phyloP scores from a whole-genome alignment of 225 moss, liverwort and hornwort species.

The Asterella californica region DNA sequence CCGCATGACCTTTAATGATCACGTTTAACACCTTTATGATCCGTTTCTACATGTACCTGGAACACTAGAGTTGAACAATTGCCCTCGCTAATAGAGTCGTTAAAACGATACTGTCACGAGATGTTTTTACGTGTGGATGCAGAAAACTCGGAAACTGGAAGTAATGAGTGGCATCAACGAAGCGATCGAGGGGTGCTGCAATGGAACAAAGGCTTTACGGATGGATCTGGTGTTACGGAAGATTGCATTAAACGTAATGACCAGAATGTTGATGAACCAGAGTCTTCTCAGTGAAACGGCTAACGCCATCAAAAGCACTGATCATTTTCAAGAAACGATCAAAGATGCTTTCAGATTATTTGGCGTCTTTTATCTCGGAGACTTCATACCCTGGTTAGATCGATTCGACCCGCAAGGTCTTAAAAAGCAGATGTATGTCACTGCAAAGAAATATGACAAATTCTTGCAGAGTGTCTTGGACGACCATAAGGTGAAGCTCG shows the following conservation, averaged over 20 bases:
- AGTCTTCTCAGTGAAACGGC: not conserved
- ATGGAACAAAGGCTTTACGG: not conserved
- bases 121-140: not conserved
- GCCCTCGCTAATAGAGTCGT: too few relatives aligned
- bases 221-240: not conserved
- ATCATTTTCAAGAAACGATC: not conserved
- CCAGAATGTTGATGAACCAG: constrained; percentile 2
- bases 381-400: not conserved
- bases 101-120: not conserved
- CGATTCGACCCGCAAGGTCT: not conserved
- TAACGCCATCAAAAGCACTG: not conserved
- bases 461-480: constrained; percentile 27
- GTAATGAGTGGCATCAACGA: not conserved
- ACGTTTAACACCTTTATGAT: too few relatives aligned
- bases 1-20: too few relatives aligned
- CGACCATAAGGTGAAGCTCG: constrained; percentile 21
- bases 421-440: not conserved
- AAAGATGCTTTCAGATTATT: not conserved
- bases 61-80: too few relatives aligned
- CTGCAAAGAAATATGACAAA: not conserved
- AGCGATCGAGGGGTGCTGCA: not conserved
- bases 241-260: not conserved
- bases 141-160: not conserved
- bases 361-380: not conserved
- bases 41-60: too few relatives aligned